Evolutionary conservation across 2,329 filamentous ascomycete genomes (phyloP).

Genomic region (Alternaria brassicicola): DNA sequence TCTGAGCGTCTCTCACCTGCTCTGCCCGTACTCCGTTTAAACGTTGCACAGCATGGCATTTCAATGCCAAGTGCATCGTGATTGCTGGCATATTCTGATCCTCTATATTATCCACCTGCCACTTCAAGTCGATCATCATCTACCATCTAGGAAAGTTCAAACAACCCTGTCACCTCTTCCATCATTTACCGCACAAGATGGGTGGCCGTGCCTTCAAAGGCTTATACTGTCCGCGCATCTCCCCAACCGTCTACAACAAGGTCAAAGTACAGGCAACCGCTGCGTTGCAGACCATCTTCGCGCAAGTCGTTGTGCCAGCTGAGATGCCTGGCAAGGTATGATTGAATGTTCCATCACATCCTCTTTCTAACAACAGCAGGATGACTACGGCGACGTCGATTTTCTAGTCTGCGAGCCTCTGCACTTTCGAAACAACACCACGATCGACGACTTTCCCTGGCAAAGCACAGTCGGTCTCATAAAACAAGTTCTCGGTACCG

Average conservation of each 20-base stretch:
- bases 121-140: not conserved
- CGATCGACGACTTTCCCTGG: slow-evolving; percentile 19
- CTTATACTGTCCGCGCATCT: slow-evolving; percentile 33
- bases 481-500: slow-evolving; percentile 24
- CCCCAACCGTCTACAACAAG: slow-evolving; percentile 21
- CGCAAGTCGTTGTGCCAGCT: slow-evolving; percentile 30
- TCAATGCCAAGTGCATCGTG: no score
- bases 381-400: slow-evolving; percentile 33
- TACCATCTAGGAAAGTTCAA: not conserved
- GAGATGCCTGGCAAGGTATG: slow-evolving; percentile 32
- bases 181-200: slow-evolving; percentile 15
- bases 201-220: slow-evolving; percentile 14
- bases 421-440: slow-evolving; percentile 1
- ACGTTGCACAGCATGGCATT: no score
- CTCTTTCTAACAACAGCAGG: not conserved
- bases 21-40: no score
- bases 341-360: slow-evolving; percentile 1
- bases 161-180: no score
- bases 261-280: slow-evolving; percentile 17
- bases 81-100: not conserved
- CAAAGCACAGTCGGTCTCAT: slow-evolving; percentile 14
- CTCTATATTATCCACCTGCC: no score
- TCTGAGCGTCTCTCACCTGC: not conserved
- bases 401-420: slow-evolving; percentile 28
- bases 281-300: slow-evolving; percentile 27